Evolutionary conservation across 2,329 filamentous ascomycete species (phyloP), one percentile per base, ranked within the genome.

Genomic region (Curvularia verruculosa): DNA sequence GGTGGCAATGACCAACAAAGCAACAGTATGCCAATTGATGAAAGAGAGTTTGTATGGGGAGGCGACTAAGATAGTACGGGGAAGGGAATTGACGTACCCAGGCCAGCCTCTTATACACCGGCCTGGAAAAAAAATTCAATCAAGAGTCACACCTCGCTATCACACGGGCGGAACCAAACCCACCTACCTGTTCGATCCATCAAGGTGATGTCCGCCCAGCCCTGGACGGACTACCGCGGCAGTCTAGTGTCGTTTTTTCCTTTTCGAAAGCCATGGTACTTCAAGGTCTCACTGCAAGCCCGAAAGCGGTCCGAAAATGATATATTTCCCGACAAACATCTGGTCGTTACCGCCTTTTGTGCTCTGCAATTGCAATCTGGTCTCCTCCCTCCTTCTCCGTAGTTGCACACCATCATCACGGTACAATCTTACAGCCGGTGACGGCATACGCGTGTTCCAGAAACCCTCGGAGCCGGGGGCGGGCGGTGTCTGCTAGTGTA

Each of bases 111-210:
- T 68, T 67, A 63, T 66, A 69, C 60, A 34, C 37, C 24, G 47
- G 53, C 50, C 31, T 52, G 29, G 49, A 53, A 56, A 53, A 56
- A 62, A 62, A 61, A 58, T 61, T 58, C 58, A 54, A 49, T 55
- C 51, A 56, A 59, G 66, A 69, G 69, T 70, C 69, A 71, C 58
- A 64, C 60, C 49, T 60, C 52, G 58, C 55, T 64, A 66, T 71
- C 69, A 70, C 63, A 66, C 59, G 68, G 55, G 49, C 58, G 34
- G 46, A 54, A 56, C 49, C 23, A 53, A 56, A 44, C 54, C 54
- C 44, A 56, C 54, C 44, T 47, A 49, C 54, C 54, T 44, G 45
- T 53, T 37, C 44, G 44, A 53, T 53, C 49, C 50, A 53, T 46
- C 37, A 47, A 59, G 54, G 52, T 55, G 52, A 61, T 51, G 40